These are phyloP conservation scores for Helianthus annuus DNA, from an alignment of 129 eudicot species.

Conservation along the genomic window HanXRQr2.0-SUNRISE NC_035435.2:100276404-100276903, in stretches of 20 bases:
- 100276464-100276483: neutral
- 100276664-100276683: neutral
- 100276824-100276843: too few relatives aligned
- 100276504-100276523: neutral
- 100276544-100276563: conserved; percentile 3
- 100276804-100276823: neutral
- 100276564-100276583: neutral
- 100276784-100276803: too few relatives aligned
- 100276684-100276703: neutral
- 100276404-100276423: neutral
- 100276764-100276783: neutral
- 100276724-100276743: conserved; percentile 5
- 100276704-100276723: neutral
- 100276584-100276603: neutral
- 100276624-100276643: neutral
- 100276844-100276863: neutral
- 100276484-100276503: neutral
- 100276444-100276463: neutral
- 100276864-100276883: neutral
- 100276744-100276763: conserved; percentile 9
- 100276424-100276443: neutral
- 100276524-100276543: neutral
- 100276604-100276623: neutral
- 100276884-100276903: neutral
- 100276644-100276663: neutral